Base-by-base conservation (phyloP, 2,329 filamentous ascomycete species). In the Dryadomyces quercus-mongolicae region DNA sequence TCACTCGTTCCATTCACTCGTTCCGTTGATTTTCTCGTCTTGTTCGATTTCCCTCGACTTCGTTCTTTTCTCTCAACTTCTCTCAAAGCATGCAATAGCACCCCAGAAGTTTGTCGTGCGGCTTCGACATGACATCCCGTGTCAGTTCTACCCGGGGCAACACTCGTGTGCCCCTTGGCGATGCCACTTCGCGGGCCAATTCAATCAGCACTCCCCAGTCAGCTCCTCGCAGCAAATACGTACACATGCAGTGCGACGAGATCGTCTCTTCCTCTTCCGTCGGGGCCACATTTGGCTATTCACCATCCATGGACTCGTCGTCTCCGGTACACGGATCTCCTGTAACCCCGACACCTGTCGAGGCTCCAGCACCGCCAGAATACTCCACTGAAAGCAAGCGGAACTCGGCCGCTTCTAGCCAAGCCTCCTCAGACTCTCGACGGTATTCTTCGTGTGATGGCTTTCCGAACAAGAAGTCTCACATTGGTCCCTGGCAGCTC, bases 401-500 rank as follows among this genome's bases (percentile, higher is more conserved):
- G n/a, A 58, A 68, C 25, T 66, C 66, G 9, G 62, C 65, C 7
- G 61, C 68, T 42, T 63, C 65, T 1, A 66, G 67, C 16, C 60
- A 62, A 40, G 59, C 60, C 7, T 60, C 58, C 4, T 52, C 59
- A 5, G 62, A 67, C 43, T 63, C 66, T 1, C 68, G 68, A 20
- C 68, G 70, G 50, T 68, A 61, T 52, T 63, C 64, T 3, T 62
- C 64, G 20, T 64, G 58, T 61, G 61, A 61, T 45, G 57, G 58
- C 34, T 62, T 64, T 31, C 59, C 62, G 54, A 62, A 63, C 44
- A 59, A 62, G 59, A 85, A 85, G 69, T 88, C 85, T 12, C 85
- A 89, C 62, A 88, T 98, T 62, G 93, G 93, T 0, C 92, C 92
- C 60, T 98, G 93, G 93, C 84, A 92, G 60, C 73, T 98, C 3